Evolutionary conservation across 2,329 filamentous ascomycete genomes (phyloP).

Genomic region (Aspergillus sergii): DNA sequence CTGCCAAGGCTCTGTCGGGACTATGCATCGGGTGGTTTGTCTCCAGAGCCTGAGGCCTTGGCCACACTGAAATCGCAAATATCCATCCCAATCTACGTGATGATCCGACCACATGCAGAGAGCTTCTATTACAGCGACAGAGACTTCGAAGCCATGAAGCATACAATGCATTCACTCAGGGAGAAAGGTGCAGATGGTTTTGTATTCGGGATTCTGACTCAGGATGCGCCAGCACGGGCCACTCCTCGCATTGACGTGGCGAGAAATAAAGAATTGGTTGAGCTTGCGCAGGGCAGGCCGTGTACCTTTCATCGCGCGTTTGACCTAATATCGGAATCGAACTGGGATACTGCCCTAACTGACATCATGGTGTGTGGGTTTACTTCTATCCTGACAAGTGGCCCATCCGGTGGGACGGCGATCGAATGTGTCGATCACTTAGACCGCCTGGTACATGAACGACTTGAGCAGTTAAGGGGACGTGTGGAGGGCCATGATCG

Average conservation of each 20-base stretch:
- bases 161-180: slow-evolving; percentile 40
- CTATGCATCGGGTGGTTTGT: slow-evolving; percentile 22
- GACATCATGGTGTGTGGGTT: slow-evolving; percentile 51
- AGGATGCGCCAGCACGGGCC: neutral
- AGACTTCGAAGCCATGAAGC: slow-evolving; percentile 51
- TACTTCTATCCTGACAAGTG: slow-evolving; percentile 51
- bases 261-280: slow-evolving; percentile 47
- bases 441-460: slow-evolving; percentile 20
- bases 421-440: slow-evolving; percentile 39
- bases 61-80: slow-evolving; percentile 28
- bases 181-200: slow-evolving; percentile 47
- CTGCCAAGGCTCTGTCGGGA: slow-evolving; percentile 23
- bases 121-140: slow-evolving; percentile 47
- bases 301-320: slow-evolving; percentile 61
- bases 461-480: neutral
- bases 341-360: slow-evolving; percentile 31
- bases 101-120: slow-evolving; percentile 55
- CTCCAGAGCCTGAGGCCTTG: slow-evolving; percentile 22
- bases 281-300: slow-evolving; percentile 43
- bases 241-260: slow-evolving; percentile 39
- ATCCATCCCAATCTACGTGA: slow-evolving; percentile 51
- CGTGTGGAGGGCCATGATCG: neutral
- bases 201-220: slow-evolving; percentile 53
- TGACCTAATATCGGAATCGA: slow-evolving; percentile 41
- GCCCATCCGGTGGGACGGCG: slow-evolving; percentile 36